A percentile compares a stretch with the other conserved stretches of the same genome.
Conservation (phyloP, 371 early-diverging fungal genomes). For the Haplosporangium sp. region DNA sequence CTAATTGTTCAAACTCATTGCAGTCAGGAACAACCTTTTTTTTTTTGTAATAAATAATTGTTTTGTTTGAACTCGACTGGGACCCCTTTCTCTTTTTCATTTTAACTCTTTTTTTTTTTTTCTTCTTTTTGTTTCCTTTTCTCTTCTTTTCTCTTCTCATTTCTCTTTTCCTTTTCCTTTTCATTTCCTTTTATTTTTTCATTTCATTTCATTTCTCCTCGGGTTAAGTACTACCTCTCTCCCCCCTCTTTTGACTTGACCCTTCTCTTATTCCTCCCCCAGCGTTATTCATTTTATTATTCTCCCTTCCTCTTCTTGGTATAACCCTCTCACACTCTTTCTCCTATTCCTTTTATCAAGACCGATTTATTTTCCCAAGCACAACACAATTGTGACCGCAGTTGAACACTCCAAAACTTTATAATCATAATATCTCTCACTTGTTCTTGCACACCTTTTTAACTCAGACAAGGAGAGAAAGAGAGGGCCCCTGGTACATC, state of each 20-base stretch:
- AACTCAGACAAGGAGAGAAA: not conserved
- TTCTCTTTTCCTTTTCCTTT: not conserved
- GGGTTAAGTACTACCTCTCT: not conserved
- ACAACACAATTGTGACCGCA: not conserved
- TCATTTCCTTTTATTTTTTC: not conserved
- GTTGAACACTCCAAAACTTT: not conserved
- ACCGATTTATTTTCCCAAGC: not conserved
- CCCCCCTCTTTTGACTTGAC: not conserved
- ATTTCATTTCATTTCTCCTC: not conserved
- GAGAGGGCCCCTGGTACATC: not conserved
- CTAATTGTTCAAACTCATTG: no score
- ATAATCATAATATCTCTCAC: not conserved
- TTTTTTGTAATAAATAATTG: not conserved
- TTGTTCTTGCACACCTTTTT: not conserved
- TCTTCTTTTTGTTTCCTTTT: slow-evolving; percentile 7
- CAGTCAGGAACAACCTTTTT: not conserved
- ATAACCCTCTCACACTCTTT: not conserved
- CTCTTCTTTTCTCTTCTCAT: not conserved
- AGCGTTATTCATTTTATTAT: no score
- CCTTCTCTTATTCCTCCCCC: not conserved
- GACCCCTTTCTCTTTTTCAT: not conserved
- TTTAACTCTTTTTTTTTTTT: not conserved
- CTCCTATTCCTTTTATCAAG: not conserved
- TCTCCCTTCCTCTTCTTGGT: not conserved
- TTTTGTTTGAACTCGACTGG: not conserved